These are phyloP conservation scores for Aureobasidium subglaciale DNA, from an alignment of 2,329 filamentous ascomycete species.

Conservation along the genomic window DNA sequence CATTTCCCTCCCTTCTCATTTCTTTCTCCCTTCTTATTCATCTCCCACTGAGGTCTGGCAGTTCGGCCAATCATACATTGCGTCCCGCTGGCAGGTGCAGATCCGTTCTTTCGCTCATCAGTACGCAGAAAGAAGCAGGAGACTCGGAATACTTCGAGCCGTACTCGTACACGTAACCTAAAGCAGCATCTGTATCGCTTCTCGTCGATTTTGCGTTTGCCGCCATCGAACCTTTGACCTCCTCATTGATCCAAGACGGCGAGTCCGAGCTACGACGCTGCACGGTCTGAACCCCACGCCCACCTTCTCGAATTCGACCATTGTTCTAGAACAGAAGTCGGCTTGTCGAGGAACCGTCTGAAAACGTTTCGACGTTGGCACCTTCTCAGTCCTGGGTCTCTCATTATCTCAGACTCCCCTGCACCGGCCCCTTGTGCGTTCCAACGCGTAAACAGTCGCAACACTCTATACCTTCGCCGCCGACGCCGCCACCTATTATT, in stretches of 20 bases:
- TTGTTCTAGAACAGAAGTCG: slow-evolving; percentile 12
- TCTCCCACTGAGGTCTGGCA: neutral
- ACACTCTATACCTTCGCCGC: neutral
- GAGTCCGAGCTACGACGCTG: neutral
- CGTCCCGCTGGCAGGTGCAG: slow-evolving; percentile 16
- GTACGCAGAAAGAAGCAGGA: neutral
- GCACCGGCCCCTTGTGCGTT: neutral
- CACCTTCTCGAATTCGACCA: neutral
- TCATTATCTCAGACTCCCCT: neutral
- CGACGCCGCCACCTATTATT: neutral
- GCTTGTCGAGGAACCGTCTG: slow-evolving; percentile 5
- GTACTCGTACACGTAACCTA: slow-evolving; percentile 3
- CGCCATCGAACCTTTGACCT: slow-evolving; percentile 3
- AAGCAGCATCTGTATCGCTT: neutral
- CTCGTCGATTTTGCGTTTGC: neutral
- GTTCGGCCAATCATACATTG: neutral
- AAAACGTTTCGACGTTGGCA: slow-evolving; percentile 10
- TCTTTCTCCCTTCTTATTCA: neutral
- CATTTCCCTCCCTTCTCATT: neutral
- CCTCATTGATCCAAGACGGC: neutral
- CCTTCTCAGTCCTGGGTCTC: neutral
- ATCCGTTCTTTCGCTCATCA: slow-evolving; percentile 3
- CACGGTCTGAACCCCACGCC: slow-evolving; percentile 6
- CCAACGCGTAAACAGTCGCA: neutral
- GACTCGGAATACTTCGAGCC: neutral